A percentile compares a stretch with the other conserved stretches of the same genome.
Conservation (phyloP, 2,329 filamentous ascomycete species). For the Paramyrothecium sp. region DNA sequence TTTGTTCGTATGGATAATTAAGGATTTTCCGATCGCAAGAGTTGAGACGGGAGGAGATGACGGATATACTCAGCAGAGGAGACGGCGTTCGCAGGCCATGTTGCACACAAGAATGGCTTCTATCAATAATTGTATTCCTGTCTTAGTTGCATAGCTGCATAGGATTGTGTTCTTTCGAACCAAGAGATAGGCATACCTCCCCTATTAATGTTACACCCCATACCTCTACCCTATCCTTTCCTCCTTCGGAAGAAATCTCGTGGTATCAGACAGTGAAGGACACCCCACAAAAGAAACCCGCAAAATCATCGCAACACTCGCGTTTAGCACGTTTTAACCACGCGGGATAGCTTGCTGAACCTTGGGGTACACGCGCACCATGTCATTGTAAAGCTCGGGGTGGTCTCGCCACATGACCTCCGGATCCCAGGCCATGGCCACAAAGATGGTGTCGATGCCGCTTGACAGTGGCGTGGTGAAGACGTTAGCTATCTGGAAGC, state of each 20-base stretch:
- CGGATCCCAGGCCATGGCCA: constrained; percentile 69
- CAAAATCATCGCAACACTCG: too few species aligned
- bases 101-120: too few species aligned
- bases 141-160: too few species aligned
- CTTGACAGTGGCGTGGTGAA: constrained; percentile 86
- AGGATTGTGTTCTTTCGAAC: too few species aligned
- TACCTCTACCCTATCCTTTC: neutral
- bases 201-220: constrained; percentile 18
- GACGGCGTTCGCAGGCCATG: neutral
- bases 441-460: constrained; percentile 91
- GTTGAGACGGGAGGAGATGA: neutral
- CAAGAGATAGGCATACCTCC: too few species aligned
- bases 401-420: constrained; percentile 78
- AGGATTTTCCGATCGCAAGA: neutral
- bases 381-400: constrained; percentile 73
- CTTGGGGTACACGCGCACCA: constrained; percentile 80
- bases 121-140: too few species aligned
- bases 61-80: neutral
- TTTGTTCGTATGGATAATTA: neutral
- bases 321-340: neutral
- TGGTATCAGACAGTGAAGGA: too few species aligned
- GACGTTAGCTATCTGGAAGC: constrained; percentile 83
- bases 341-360: constrained; percentile 71
- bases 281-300: too few species aligned
- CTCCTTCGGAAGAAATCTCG: too few species aligned